phyloP scores from a whole-genome alignment of 352 stramenopile species.

The Globisporangium sylvaticum region DNA sequence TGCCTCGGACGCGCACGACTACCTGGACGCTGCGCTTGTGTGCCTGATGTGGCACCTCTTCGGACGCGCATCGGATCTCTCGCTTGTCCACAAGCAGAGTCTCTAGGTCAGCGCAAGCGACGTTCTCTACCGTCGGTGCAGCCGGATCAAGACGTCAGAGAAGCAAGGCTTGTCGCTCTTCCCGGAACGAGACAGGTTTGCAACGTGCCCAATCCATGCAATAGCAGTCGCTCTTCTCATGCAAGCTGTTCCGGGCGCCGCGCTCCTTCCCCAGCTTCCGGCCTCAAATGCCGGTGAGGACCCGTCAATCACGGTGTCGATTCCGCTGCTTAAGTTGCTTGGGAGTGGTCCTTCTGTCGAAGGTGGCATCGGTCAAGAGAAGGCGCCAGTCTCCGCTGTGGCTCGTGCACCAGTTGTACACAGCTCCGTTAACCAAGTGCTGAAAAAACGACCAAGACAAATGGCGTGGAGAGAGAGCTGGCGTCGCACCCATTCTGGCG shows the following conservation, averaged over 20 bases:
- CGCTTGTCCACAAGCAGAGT: slow-evolving; percentile 22
- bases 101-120: slow-evolving; percentile 16
- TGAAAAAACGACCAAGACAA: not conserved
- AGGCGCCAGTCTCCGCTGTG: not conserved
- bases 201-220: slow-evolving; percentile 20
- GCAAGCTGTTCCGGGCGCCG: slow-evolving; percentile 12
- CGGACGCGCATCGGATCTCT: slow-evolving; percentile 23
- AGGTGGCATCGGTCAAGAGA: not conserved
- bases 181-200: slow-evolving; percentile 11
- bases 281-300: not conserved
- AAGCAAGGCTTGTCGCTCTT: slow-evolving; percentile 29
- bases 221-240: slow-evolving; percentile 17
- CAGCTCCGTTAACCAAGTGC: not conserved
- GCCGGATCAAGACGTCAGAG: slow-evolving; percentile 26
- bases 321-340: not conserved
- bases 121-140: slow-evolving; percentile 24
- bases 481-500: slow-evolving; percentile 26
- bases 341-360: not conserved
- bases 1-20: slow-evolving; percentile 16
- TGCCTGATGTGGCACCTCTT: slow-evolving; percentile 35
- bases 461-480: slow-evolving; percentile 4
- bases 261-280: slow-evolving; percentile 17
- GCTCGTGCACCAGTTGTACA: not conserved
- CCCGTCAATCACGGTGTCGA: not conserved
- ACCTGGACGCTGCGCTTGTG: slow-evolving; percentile 27